Evolutionary conservation across 2,329 filamentous ascomycete genomes (phyloP), one percentile per base, ranked within the genome.

Genomic region (Penicillium sp.): DNA sequence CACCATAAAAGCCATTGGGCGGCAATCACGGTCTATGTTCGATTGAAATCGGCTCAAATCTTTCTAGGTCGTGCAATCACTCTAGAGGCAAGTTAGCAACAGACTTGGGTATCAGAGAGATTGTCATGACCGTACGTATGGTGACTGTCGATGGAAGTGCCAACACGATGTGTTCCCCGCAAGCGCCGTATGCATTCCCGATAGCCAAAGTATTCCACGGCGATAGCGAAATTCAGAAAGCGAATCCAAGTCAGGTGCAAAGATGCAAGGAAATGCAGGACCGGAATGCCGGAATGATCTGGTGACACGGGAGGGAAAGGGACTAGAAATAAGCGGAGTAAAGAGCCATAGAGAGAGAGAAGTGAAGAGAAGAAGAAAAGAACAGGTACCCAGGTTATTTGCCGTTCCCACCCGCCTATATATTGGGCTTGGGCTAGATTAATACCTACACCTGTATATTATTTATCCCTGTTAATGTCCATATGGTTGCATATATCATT

Each of bases 1-100:
- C 49, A 65, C 63, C 58, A 66, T 44, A 25, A 55, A 51, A 17
- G 57, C 62, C 65, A 65, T 66, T 35, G 27, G 49, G 47, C 13
- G 12, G 21, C 27, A 41, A 29, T 39, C 33, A 29, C 12, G 5
- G 12, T 27, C 21, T 17, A 45, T 12, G 35, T 25, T 29, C 3
- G 4, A 29, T 38, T 31, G 13, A 12, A 25, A 19, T 45, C 2
- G 1, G 10, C 15, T 27, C 0, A 17, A 6, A 12, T 15, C 17
- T 31, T 35, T 23, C 25, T 31, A 8, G 15, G 23, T 33, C 29
- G 15, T 33, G 15, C 38, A 44, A 8, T 21, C 8, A 52, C 29
- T 44, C 41, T 53, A 15, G 2, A 36, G 7, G 4, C 10, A 36
- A 45, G 33, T 53, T 44, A 44, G 23, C 17, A 6, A 33, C 1